phyloP scores from a whole-genome alignment of 192 early-diverging fungal genomes.

The Pilobolus umbonatus region DNA sequence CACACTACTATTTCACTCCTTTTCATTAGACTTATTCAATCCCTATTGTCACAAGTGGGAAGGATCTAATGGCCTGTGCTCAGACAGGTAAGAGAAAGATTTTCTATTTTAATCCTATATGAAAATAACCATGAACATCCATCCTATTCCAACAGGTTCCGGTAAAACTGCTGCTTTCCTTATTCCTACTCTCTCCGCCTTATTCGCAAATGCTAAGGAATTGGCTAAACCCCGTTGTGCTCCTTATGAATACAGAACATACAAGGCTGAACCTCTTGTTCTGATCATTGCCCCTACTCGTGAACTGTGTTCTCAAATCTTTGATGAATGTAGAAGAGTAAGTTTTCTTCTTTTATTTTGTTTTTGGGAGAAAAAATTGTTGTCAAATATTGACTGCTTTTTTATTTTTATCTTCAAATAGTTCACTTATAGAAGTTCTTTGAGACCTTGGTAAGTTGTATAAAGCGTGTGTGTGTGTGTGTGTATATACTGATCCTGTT shows the following conservation, averaged over 20 bases:
- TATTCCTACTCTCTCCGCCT: conserved; percentile 68
- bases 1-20: not conserved
- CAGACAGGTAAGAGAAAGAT: conserved; percentile 56
- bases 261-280: conserved; percentile 54
- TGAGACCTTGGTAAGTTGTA: conserved; percentile 45
- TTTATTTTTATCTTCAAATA: not conserved
- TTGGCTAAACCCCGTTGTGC: conserved; percentile 21
- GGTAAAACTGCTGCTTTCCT: conserved; percentile 85
- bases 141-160: conserved; percentile 67
- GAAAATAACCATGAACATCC: conserved; percentile 31
- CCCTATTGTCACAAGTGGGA: conserved; percentile 53
- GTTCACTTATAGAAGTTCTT: conserved; percentile 46
- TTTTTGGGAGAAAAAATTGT: not conserved
- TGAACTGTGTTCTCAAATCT: conserved; percentile 80
- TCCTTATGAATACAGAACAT: conserved; percentile 32
- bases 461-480: not conserved
- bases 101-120: conserved; percentile 5
- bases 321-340: conserved; percentile 66
- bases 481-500: conserved; percentile 23
- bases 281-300: conserved; percentile 78
- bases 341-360: conserved; percentile 4
- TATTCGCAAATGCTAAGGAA: conserved; percentile 50
- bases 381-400: not conserved
- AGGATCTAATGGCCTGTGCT: conserved; percentile 85
- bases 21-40: conserved; percentile 50